Conservation (phyloP, 2,329 filamentous ascomycete genomes). For the Neofusicoccum kwambonambiense region DNA sequence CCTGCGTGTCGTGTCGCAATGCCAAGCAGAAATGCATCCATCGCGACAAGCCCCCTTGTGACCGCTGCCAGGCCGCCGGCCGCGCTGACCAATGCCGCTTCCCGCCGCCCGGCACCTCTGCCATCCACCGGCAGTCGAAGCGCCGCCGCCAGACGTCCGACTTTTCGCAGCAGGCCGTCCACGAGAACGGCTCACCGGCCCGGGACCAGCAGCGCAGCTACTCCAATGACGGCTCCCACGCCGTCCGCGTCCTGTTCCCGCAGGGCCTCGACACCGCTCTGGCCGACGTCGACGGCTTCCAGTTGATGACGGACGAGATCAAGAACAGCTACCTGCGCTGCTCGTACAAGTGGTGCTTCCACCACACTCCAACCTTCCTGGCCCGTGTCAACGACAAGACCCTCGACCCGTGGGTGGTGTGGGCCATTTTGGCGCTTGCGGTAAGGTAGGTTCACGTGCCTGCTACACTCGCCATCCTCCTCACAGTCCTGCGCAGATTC, state of each 20-base stretch:
- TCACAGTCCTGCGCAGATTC: constrained; percentile 29
- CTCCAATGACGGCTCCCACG: constrained; percentile 27
- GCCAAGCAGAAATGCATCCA: constrained; percentile 43
- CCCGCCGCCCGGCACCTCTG: constrained; percentile 37
- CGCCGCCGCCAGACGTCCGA: constrained; percentile 30
- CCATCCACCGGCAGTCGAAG: constrained; percentile 39
- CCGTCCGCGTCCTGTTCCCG: constrained; percentile 9
- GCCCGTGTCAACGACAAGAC: constrained; percentile 37
- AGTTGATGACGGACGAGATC: constrained; percentile 41
- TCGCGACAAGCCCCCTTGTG: constrained; percentile 38
- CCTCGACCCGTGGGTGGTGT: constrained; percentile 39
- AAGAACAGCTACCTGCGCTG: constrained; percentile 42
- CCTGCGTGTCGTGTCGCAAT: constrained; percentile 38
- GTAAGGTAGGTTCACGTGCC: constrained; percentile 31
- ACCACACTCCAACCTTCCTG: constrained; percentile 41
- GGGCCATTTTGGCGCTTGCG: constrained; percentile 43
- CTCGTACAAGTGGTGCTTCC: constrained; percentile 44
- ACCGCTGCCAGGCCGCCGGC: constrained; percentile 36
- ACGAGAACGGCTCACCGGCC: constrained; percentile 22
- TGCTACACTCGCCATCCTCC: neutral
- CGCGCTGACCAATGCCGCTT: constrained; percentile 35
- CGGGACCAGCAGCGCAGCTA: constrained; percentile 12
- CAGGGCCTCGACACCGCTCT: constrained; percentile 20
- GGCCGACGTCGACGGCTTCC: constrained; percentile 37
- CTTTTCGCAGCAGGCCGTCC: constrained; percentile 18